These are phyloP conservation scores for Angomonas ambiguus DNA, from an alignment of 208 protist species.

Conservation along the genomic window DNA sequence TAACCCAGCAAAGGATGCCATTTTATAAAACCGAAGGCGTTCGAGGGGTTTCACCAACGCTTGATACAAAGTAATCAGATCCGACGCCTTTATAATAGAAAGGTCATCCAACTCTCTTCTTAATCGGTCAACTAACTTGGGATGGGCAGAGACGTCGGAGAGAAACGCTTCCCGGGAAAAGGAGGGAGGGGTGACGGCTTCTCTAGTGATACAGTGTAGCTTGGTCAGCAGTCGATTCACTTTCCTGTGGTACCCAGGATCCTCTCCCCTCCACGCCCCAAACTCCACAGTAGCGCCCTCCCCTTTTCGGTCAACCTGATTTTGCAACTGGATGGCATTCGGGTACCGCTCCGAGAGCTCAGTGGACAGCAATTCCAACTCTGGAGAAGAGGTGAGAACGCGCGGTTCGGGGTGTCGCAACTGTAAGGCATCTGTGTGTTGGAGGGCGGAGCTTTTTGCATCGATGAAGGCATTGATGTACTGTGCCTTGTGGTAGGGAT, in stretches of 20 bases:
- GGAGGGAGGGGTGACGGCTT: slow-evolving; percentile 1
- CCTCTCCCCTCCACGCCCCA: not conserved
- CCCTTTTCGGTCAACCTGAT: not conserved
- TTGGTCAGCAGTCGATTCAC: not conserved
- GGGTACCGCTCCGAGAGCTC: slow-evolving; percentile 16
- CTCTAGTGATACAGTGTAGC: slow-evolving; percentile 2
- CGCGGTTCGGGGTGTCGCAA: too few relatives aligned
- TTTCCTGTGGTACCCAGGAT: not conserved
- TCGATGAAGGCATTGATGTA: slow-evolving; percentile 69
- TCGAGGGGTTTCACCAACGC: not conserved
- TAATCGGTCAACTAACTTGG: not conserved
- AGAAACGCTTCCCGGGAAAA: not conserved
- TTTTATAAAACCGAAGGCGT: not conserved
- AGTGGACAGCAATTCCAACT: slow-evolving; percentile 11
- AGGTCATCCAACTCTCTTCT: not conserved
- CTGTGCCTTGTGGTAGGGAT: slow-evolving; percentile 51
- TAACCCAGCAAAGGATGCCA: not conserved
- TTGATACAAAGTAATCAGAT: not conserved
- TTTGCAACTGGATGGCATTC: not conserved
- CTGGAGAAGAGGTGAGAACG: not conserved
- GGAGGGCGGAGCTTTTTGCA: slow-evolving; percentile 32
- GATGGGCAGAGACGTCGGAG: not conserved
- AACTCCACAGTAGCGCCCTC: not conserved
- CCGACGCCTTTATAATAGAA: not conserved
- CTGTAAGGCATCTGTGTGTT: not conserved